phyloP scores from a whole-genome alignment of 306 rosid species.

The Quillaja saponaria region DNA sequence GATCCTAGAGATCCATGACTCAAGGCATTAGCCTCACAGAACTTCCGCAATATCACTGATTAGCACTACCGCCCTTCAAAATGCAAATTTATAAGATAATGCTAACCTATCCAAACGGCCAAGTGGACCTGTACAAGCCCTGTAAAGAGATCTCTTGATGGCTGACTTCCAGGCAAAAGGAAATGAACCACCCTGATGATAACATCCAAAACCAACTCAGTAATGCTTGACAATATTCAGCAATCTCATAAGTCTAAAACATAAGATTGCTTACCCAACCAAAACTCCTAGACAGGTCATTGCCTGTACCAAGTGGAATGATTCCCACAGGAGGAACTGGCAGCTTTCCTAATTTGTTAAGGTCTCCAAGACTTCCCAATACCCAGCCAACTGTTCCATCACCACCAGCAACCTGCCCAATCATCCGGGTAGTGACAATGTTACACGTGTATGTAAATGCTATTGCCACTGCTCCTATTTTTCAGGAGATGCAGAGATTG shows the following conservation, averaged over 20 bases:
- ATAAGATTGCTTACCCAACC: slow-evolving; percentile 69
- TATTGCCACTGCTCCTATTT: not conserved
- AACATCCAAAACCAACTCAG: slow-evolving; percentile 38
- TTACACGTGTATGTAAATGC: slow-evolving; percentile 2
- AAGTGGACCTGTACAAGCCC: slow-evolving; percentile 60
- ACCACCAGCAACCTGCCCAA: slow-evolving; percentile 96
- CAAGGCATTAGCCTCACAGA: not conserved
- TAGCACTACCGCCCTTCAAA: slow-evolving; percentile 1
- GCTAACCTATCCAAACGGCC: slow-evolving; percentile 73
- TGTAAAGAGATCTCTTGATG: slow-evolving; percentile 65
- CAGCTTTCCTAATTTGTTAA: slow-evolving; percentile 45
- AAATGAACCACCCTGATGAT: slow-evolving; percentile 89
- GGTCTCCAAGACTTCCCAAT: slow-evolving; percentile 79
- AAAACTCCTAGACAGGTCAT: slow-evolving; percentile 93
- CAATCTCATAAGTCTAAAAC: slow-evolving; percentile 19
- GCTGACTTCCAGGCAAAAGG: slow-evolving; percentile 94
- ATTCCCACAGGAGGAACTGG: slow-evolving; percentile 92
- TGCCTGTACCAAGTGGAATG: slow-evolving; percentile 95
- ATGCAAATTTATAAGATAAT: not conserved
- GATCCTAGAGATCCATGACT: slow-evolving; percentile 7
- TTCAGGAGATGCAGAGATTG: not conserved
- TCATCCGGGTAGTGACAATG: slow-evolving; percentile 31
- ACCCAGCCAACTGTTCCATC: slow-evolving; percentile 99
- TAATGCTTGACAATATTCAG: slow-evolving; percentile 19
- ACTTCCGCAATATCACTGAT: not conserved